Conservation (phyloP, 2,329 filamentous ascomycete species). For the Zalaria obscura region DNA sequence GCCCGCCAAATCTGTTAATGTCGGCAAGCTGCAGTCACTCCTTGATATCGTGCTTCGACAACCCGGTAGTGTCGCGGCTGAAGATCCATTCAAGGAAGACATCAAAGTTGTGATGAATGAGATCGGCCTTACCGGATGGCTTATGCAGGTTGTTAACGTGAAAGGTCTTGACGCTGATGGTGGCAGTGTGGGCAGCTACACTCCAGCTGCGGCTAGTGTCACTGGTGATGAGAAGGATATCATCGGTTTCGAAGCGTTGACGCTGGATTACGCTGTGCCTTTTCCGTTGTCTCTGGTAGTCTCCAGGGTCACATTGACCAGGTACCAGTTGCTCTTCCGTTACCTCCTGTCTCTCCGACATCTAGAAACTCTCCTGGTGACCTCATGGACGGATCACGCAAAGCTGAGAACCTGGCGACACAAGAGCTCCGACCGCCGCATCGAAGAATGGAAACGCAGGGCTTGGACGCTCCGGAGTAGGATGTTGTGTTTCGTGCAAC, state of each 20-base stretch:
- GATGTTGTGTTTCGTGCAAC: constrained; percentile 96
- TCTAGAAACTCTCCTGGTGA: constrained; percentile 73
- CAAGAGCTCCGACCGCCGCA: constrained; percentile 47
- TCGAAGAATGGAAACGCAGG: constrained; percentile 86
- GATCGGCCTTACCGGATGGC: constrained; percentile 76
- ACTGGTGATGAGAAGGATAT: constrained; percentile 64
- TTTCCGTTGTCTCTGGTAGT: constrained; percentile 94
- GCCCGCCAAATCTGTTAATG: constrained; percentile 76
- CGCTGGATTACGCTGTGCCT: constrained; percentile 86
- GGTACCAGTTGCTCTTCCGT: constrained; percentile 91
- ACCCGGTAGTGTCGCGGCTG: constrained; percentile 80
- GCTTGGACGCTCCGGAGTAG: constrained; percentile 84
- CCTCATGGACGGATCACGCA: constrained; percentile 82
- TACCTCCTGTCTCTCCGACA: constrained; percentile 83
- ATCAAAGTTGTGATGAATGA: constrained; percentile 97
- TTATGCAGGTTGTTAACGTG: constrained; percentile 94
- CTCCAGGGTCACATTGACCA: constrained; percentile 88
- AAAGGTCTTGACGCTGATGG: constrained; percentile 69
- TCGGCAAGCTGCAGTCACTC: constrained; percentile 82
- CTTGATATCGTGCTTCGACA: constrained; percentile 96
- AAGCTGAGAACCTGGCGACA: constrained; percentile 72
- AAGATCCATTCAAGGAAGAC: constrained; percentile 96
- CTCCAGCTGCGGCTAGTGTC: constrained; percentile 48
- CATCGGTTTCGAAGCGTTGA: constrained; percentile 78
- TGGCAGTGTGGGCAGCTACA: constrained; percentile 43